These are phyloP conservation scores for Talaromyces trachyspermus DNA, from an alignment of 495 filamentous ascomycete genomes.

Conservation along the genomic window DNA sequence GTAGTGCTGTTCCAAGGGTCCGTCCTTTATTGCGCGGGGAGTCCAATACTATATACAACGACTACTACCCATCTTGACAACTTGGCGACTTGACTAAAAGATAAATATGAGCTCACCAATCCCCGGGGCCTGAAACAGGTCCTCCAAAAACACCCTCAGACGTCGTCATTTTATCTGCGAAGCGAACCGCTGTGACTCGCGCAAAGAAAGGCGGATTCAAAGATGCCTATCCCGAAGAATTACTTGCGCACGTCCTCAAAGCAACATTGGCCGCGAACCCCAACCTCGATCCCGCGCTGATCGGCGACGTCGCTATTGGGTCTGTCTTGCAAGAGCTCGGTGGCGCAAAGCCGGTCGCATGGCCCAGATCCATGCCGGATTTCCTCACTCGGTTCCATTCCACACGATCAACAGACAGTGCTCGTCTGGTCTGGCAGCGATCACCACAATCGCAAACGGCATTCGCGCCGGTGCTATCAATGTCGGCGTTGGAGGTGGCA, in stretches of 20 bases:
- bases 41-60: no score
- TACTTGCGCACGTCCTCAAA: slow-evolving; percentile 73
- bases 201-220: slow-evolving; percentile 77
- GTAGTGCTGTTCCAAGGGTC: neutral
- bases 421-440: slow-evolving; percentile 64
- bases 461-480: slow-evolving; percentile 66
- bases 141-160: slow-evolving; percentile 73
- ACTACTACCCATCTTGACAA: neutral
- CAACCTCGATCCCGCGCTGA: slow-evolving; percentile 59
- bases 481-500: slow-evolving; percentile 79
- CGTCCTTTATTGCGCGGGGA: no score
- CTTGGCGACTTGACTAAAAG: neutral
- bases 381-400: slow-evolving; percentile 64
- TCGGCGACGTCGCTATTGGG: slow-evolving; percentile 79
- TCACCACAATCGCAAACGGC: slow-evolving; percentile 61
- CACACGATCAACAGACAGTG: slow-evolving; percentile 87
- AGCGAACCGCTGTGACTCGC: slow-evolving; percentile 79
- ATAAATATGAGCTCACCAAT: slow-evolving; percentile 47
- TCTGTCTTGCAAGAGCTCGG: slow-evolving; percentile 87
- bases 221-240: slow-evolving; percentile 84
- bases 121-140: slow-evolving; percentile 66
- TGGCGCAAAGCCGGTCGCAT: slow-evolving; percentile 87
- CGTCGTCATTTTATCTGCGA: slow-evolving; percentile 79
- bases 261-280: slow-evolving; percentile 73
- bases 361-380: slow-evolving; percentile 77